Base-by-base conservation (phyloP, 768 basidiomycete species). In the Calocybe cyanea region DNA sequence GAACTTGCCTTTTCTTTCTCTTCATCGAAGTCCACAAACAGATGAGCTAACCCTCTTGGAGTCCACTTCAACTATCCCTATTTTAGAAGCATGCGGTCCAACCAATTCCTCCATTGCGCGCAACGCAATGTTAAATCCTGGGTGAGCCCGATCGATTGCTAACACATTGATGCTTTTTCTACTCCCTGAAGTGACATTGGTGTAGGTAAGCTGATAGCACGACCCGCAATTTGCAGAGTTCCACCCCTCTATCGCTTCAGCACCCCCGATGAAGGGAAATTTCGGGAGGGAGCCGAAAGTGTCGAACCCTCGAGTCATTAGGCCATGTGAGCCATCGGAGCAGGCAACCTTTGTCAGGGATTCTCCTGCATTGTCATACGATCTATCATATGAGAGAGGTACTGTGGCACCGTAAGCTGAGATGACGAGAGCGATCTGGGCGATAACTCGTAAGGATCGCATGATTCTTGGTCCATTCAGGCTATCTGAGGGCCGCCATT, bases 201-300 rank as follows among this genome's bases (percentile, higher is more conserved):
- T 64, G 57, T 69, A 78, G 10, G 69, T 70, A 51, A 82, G 56
- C 49, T 64, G 43, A 71, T 76, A 81, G 63, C 81, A 82, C 17
- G 68, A 65, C 3, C 77, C 78, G 52, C 81, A 83, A 41, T 67
- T 60, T 3, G 49, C 44, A 1, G 76, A 78, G 57, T 75, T 65
- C 63, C 64, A 81, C 15, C 67, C 69, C 9, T 48, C 51, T 46
- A 82, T 59, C 24, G 63, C 68, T 13, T 63, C 60, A 0, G 66
- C 69, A 1, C 72, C 79, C 20, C 76, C 79, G 56, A 83, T 75
- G 60, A 63, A 55, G 4, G 80, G 78, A 63, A 77, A 83, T 41
- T 53, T 61, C 11, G 80, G 76, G 19, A 83, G 58, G 25, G 66
- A 62, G 9, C 59, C 65, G 36, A 80, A 73, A 18, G 68, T 77